Base-by-base conservation (phyloP, 805 yeast species). In the Lipomyces oligophaga region DNA sequence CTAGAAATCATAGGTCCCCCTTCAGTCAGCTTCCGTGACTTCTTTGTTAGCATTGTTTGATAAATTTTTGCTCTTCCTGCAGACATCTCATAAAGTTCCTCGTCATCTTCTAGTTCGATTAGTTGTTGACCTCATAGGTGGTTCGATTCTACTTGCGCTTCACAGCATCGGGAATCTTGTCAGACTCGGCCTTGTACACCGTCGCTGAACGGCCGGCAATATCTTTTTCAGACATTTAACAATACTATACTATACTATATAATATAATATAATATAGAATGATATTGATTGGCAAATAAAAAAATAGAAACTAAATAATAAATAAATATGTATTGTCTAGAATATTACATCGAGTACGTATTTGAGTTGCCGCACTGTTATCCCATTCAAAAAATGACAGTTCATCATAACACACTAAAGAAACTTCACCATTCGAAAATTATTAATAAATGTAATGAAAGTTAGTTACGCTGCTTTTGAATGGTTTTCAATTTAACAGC, bases 1-100 rank as follows among this genome's bases (percentile, higher is more conserved):
- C 65, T 68, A 3, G 79, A 68, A 49, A 74, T 42, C 54, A 74
- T 48, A n/a, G 72, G 73, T 1, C 73, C 71, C 13, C 52, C 58
- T 26, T 55, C 51, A 4, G 55, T 42, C 11, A 52, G 45, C 21
- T 39, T 47, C 31, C 49, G 48, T 6, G 60, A 58, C 28, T 54
- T 54, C 26, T 32, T 52, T 10, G 60, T 40, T 22, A 57, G 40
- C 13, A 57, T 33, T 16, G 39, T 38, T 30, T 57, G 60, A 28
- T 57, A 57, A 5, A 50, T 53, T 36, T 52, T 51, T 6, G 59
- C 60, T 20, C 46, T 41, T 16, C 37, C 43, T 5, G 56, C 34
- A 11, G 60, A 46, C 50, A 57, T 45, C 22, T 57, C 60, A 34
- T 57, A 57, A 8, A 35, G 38, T 2, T 41, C 34, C 18, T 56